These are phyloP conservation scores for Cladophialophora psammophila DNA, from an alignment of 2,329 filamentous ascomycete species.

Conservation along the genomic window DNA sequence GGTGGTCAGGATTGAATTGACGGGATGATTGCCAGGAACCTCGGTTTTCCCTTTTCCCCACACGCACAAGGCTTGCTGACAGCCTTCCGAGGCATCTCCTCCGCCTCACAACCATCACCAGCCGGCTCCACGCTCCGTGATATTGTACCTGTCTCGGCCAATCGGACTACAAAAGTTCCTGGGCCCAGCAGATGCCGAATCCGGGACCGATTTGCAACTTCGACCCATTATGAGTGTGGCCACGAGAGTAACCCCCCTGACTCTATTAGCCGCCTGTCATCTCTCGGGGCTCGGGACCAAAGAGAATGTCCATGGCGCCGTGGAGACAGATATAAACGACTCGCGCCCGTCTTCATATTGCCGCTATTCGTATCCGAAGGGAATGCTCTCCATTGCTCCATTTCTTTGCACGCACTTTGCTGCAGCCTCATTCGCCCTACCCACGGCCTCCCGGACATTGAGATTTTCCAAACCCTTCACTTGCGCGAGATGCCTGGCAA, in stretches of 20 bases:
- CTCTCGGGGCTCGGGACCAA: background rate
- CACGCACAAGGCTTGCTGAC: constrained; percentile 1
- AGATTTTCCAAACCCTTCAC: constrained; percentile 61
- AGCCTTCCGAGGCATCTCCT: constrained; percentile 6
- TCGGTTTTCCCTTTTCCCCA: constrained; percentile 3
- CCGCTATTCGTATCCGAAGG: constrained; percentile 53
- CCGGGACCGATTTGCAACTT: too few species aligned
- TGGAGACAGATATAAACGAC: background rate
- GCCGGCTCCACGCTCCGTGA: background rate
- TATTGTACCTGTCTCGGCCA: background rate
- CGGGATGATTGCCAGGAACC: background rate
- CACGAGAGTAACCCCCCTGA: too few species aligned
- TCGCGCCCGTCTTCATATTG: background rate
- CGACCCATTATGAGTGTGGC: too few species aligned
- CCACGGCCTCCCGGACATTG: constrained; percentile 55
- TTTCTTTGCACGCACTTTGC: constrained; percentile 54
- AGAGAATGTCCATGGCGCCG: background rate
- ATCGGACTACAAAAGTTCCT: background rate
- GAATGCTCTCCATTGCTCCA: constrained; percentile 59
- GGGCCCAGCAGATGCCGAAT: too few species aligned
- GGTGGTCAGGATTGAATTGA: too few species aligned
- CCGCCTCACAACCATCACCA: background rate
- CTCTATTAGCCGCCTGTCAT: too few species aligned
- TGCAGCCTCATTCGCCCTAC: constrained; percentile 53
- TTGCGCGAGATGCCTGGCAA: constrained; percentile 61